Percentiles rank a stretch among this genome's conserved stretches.
phyloP scores from a whole-genome alignment of 768 basidiomycete species.

The Phlebiopsis flavidoalba region DNA sequence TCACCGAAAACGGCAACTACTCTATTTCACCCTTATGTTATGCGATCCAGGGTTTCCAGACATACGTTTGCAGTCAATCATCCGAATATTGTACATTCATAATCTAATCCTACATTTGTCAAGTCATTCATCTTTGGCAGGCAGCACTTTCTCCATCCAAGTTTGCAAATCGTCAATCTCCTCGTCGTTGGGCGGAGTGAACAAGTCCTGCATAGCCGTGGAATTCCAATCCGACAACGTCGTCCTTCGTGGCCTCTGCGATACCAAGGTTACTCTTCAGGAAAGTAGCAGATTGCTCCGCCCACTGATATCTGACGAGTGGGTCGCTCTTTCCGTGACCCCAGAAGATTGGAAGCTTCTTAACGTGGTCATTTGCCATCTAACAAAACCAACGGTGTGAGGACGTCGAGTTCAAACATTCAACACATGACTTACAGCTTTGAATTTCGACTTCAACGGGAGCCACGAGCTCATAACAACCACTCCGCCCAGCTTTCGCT shows the following conservation, averaged over 20 bases:
- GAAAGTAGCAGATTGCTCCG: conserved; percentile 49
- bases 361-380: conserved; percentile 58
- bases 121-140: background rate
- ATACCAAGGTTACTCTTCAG: conserved; percentile 53
- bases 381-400: conserved; percentile 19
- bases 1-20: background rate
- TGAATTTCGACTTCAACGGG: conserved; percentile 60
- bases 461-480: conserved; percentile 77
- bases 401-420: background rate
- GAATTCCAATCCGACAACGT: conserved; percentile 57
- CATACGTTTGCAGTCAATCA: background rate
- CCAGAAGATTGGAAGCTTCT: conserved; percentile 75
- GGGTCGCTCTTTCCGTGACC: conserved; percentile 79
- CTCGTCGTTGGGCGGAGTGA: conserved; percentile 57
- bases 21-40: background rate
- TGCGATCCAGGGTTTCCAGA: background rate
- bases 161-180: conserved; percentile 67
- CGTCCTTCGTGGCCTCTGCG: conserved; percentile 31
- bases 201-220: conserved; percentile 61
- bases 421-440: conserved; percentile 43
- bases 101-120: background rate
- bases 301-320: conserved; percentile 56
- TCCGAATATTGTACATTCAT: background rate
- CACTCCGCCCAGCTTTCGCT: conserved; percentile 67
- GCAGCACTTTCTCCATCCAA: conserved; percentile 43